These are phyloP conservation scores for Ganoderma lingzhi DNA, from an alignment of 1,284 basidiomycete species.

Conservation along the genomic window DNA sequence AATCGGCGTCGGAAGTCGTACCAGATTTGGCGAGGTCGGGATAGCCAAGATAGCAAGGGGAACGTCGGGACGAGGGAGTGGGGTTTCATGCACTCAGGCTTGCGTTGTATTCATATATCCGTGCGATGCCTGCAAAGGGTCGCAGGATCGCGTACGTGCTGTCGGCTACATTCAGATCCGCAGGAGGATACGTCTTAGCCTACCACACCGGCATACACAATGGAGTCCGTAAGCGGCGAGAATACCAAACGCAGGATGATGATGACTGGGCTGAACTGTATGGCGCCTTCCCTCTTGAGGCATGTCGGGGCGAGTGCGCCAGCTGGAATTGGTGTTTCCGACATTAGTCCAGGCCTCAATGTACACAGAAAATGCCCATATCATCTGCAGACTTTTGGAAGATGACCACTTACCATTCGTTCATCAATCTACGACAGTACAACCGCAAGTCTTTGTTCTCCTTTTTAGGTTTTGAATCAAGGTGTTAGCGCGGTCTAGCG, in stretches of 20 bases:
- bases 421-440: neutral
- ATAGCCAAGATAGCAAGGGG: neutral
- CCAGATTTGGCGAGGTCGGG: constrained; percentile 3
- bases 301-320: neutral
- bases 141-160: neutral
- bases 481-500: neutral
- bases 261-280: neutral
- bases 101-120: constrained; percentile 10
- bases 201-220: constrained; percentile 7
- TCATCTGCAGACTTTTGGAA: neutral
- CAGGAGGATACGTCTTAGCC: neutral
- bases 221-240: constrained; percentile 4
- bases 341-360: neutral
- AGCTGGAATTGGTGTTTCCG: neutral
- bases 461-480: neutral
- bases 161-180: constrained; percentile 9
- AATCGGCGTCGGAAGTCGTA: neutral
- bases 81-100: too few relatives aligned
- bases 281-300: too few relatives aligned
- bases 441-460: neutral
- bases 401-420: neutral
- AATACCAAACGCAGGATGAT: neutral
- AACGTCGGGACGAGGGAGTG: neutral
- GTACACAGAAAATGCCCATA: neutral
- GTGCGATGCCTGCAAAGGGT: neutral